phyloP scores from a whole-genome alignment of 169 alveolate genomes.

The Plasmodium yoelii region DNA sequence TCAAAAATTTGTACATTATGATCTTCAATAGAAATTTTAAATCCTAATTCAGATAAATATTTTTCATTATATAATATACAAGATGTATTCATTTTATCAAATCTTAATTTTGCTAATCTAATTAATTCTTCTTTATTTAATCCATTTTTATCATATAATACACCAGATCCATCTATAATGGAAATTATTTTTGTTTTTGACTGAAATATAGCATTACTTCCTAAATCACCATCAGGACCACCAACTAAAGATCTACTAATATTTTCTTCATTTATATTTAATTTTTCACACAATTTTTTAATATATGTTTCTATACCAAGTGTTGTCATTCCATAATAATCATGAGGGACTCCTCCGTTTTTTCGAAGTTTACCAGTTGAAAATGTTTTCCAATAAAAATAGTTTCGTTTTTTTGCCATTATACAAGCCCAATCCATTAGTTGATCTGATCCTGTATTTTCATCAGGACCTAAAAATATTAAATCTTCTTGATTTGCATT shows the following conservation, averaged over 20 bases:
- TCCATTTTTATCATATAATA: conserved; percentile 89
- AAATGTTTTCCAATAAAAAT: conserved; percentile 87
- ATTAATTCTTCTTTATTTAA: conserved; percentile 83
- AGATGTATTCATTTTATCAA: conserved; percentile 43
- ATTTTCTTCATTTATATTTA: conserved; percentile 80
- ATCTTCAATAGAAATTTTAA: conserved; percentile 85
- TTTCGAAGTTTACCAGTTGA: conserved; percentile 90
- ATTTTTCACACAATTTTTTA: conserved; percentile 79
- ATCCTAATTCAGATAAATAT: conserved; percentile 82
- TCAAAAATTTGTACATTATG: conserved; percentile 86
- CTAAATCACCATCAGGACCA: conserved; percentile 94
- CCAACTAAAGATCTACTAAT: conserved; percentile 90
- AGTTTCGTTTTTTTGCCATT: conserved; percentile 84
- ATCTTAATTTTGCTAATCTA: conserved; percentile 82
- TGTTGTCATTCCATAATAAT: conserved; percentile 91
- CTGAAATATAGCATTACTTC: conserved; percentile 88
- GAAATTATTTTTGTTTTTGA: conserved; percentile 87
- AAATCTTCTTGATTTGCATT: conserved; percentile 8
- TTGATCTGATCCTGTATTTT: conserved; percentile 89
- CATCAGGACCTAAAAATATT: conserved; percentile 85
- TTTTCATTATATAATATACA: conserved; percentile 80
- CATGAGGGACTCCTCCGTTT: conserved; percentile 93
- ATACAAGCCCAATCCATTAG: conserved; percentile 91
- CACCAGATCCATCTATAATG: conserved; percentile 91
- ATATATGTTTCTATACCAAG: conserved; percentile 81